Evolutionary conservation across 768 basidiomycete genomes (phyloP), one percentile per base, ranked within the genome.

Genomic region (Kwoniella bestiolae): DNA sequence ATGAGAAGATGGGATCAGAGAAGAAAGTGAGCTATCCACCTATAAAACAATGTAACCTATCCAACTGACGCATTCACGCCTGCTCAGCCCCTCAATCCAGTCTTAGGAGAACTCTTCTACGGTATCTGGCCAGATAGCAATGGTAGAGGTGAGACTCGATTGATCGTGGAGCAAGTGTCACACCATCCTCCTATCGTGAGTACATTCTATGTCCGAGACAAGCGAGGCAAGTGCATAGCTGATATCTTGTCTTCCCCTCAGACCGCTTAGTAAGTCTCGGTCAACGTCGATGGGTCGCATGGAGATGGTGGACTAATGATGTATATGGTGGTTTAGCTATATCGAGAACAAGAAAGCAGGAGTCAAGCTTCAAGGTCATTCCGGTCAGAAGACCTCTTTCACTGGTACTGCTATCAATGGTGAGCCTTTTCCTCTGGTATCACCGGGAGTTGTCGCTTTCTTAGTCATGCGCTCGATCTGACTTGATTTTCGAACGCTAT

Each of bases 361-460:
- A 1, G 78, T 98, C 59, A 82, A 86, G 52, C 85, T 94, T 56
- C 86, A 87, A 31, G 95, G 95, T 14, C 92, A 94, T 80, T 92
- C 87, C 74, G 95, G 92, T 7, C 94, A 97, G 83, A 95, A 96
- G 86, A 98, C 95, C 18, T 88, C 87, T 61, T 97, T 98, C 84
- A 90, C 88, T 62, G 87, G 90, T 12, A 82, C 84, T 7, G 77
- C 82, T 47, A 85, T 86, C 73, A 79, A 83, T 65, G 82, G 82
- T 82, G 25, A 46, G 77, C 68, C 11, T 18, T 28, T 31, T 44
- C 47, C 7, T 52, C 9, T n/a, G n/a, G n/a, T n/a, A n/a, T n/a
- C n/a, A n/a, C n/a, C n/a, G n/a, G n/a, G n/a, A n/a, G n/a, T n/a
- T n/a, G 21, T 9, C 46, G 45, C 23, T 5, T 32, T 46, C 18